These are phyloP conservation scores for Ophiosphaerella narmari DNA, from an alignment of 2,329 filamentous ascomycete genomes.

Conservation along the genomic window DNA sequence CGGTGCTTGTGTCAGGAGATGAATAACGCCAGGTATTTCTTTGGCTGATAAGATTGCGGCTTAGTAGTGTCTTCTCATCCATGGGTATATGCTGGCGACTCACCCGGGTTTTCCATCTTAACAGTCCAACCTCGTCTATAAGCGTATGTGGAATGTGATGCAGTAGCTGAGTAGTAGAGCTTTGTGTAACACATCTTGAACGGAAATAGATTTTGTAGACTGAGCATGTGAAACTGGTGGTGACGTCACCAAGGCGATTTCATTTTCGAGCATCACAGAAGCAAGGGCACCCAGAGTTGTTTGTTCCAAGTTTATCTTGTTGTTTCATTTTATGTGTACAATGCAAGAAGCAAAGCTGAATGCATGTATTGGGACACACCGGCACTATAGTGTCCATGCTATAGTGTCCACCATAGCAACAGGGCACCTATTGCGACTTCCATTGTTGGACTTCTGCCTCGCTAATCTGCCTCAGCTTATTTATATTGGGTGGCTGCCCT, in stretches of 20 bases:
- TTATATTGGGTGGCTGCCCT: conserved; percentile 72
- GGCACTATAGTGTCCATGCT: neutral
- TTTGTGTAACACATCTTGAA: too few relatives aligned
- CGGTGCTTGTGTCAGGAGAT: conserved; percentile 68
- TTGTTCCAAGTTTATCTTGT: too few relatives aligned
- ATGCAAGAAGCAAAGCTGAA: too few relatives aligned
- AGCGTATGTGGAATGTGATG: neutral
- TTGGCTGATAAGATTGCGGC: conserved; percentile 37
- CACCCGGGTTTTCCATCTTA: conserved; percentile 38
- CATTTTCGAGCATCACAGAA: neutral
- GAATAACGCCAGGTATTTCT: conserved; percentile 71
- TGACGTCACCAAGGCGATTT: conserved; percentile 14
- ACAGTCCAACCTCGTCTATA: neutral
- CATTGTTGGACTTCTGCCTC: conserved; percentile 51
- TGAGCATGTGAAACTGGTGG: conserved; percentile 7
- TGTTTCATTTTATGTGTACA: neutral
- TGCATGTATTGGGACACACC: neutral
- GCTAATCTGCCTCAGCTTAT: conserved; percentile 75
- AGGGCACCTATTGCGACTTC: conserved; percentile 33
- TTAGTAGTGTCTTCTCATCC: neutral
- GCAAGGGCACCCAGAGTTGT: too few relatives aligned
- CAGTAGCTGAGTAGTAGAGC: too few relatives aligned
- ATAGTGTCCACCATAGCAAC: neutral
- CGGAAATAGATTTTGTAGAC: neutral
- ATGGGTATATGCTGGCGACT: neutral